Conservation (phyloP, 495 filamentous ascomycete species). For the Melanomma pulvis-pyrius region DNA sequence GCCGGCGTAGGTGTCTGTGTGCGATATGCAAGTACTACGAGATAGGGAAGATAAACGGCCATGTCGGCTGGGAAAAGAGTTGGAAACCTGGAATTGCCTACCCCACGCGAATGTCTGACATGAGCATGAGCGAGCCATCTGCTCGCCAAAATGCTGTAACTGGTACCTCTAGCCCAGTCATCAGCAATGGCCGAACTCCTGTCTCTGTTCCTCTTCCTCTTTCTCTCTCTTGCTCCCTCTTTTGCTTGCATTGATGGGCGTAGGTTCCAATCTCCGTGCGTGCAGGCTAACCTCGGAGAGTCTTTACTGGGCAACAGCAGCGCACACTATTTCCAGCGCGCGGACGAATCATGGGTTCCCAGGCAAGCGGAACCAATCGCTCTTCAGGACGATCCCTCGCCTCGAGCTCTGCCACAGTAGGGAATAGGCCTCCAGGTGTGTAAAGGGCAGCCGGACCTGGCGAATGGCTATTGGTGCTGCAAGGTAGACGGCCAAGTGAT, state of each 20-base stretch:
- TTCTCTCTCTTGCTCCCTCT: neutral
- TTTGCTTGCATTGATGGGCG: conserved; percentile 6
- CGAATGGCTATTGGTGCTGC: conserved; percentile 1
- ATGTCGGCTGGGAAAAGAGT: neutral
- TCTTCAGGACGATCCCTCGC: neutral
- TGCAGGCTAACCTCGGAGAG: neutral
- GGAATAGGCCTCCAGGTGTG: too few species aligned
- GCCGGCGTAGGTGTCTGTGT: neutral
- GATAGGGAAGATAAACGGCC: conserved; percentile 4
- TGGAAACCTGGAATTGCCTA: neutral
- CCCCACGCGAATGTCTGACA: conserved; percentile 9
- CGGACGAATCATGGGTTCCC: neutral
- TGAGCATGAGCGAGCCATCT: neutral
- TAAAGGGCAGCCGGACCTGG: neutral
- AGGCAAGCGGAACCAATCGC: neutral
- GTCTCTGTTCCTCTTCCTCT: too few species aligned
- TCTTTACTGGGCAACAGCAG: neutral
- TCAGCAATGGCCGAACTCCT: too few species aligned
- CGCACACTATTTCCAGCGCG: neutral
- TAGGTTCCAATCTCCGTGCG: conserved; percentile 4
- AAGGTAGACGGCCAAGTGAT: neutral
- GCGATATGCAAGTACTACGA: neutral
- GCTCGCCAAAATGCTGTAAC: too few species aligned
- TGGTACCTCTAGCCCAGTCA: too few species aligned
- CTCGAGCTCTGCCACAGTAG: neutral